Evolutionary conservation across 1,284 basidiomycete genomes (phyloP).

Genomic region (Moniliella sp.): DNA sequence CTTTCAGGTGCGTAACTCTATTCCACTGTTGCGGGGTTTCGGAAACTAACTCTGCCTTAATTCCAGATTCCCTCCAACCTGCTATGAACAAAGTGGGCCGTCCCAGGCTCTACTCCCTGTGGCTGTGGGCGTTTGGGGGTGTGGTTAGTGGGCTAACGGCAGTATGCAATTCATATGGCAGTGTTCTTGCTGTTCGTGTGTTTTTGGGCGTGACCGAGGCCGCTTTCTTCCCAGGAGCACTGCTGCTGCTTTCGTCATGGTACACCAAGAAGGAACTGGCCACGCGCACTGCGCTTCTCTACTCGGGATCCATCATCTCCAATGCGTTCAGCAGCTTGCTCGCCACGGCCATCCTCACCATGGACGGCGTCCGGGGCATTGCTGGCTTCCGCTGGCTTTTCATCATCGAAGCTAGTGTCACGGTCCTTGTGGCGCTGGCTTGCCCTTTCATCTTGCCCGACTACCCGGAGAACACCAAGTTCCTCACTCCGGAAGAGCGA

Average conservation of each 20-base stretch:
- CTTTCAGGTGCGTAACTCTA: no score
- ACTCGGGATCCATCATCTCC: not conserved
- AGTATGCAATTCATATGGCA: not conserved
- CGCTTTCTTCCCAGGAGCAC: slow-evolving; percentile 4
- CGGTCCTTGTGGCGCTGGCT: not conserved
- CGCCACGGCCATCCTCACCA: slow-evolving; percentile 8
- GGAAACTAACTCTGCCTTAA: no score
- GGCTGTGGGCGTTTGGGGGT: slow-evolving; percentile 1
- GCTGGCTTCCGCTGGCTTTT: slow-evolving; percentile 22
- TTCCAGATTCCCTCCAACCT: slow-evolving; percentile 2
- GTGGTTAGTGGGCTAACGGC: slow-evolving; percentile 1
- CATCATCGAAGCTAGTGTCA: slow-evolving; percentile 8
- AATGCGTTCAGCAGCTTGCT: slow-evolving; percentile 23
- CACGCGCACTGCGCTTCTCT: not conserved
- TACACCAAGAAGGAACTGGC: slow-evolving; percentile 4
- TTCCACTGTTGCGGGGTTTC: no score
- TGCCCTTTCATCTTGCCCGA: not conserved
- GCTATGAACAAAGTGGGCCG: not conserved
- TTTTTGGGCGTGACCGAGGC: slow-evolving; percentile 5
- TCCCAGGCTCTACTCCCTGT: slow-evolving; percentile 1
- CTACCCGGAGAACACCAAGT: slow-evolving; percentile 14
- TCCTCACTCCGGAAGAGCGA: slow-evolving; percentile 8
- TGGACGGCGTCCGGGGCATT: slow-evolving; percentile 7
- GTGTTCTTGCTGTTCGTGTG: slow-evolving; percentile 2
- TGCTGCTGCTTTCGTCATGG: slow-evolving; percentile 5